A percentile compares a stretch with the other conserved stretches of the same genome.
These are phyloP conservation scores for Jatropha podagrica DNA, from an alignment of 441 rosid species.

Conservation along the genomic window DNA sequence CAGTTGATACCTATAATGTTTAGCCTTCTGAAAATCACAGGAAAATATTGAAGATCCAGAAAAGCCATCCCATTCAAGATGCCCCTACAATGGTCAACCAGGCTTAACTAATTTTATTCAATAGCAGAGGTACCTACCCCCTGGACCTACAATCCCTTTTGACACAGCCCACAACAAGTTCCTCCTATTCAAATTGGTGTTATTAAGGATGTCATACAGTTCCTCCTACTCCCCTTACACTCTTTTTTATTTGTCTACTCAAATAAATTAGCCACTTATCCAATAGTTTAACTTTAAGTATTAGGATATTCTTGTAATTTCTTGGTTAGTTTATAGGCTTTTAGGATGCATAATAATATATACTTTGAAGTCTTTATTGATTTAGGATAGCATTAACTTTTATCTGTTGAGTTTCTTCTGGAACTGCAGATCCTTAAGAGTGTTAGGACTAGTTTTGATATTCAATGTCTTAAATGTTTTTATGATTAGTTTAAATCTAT, in stretches of 20 bases:
- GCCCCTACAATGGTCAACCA: constrained; percentile 7
- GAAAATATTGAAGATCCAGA: not conserved
- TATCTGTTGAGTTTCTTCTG: not conserved
- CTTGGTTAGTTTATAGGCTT: not conserved
- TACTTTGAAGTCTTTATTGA: no score
- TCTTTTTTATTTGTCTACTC: no score
- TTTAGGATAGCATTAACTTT: not conserved
- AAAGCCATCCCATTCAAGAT: no score
- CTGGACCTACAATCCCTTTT: no score
- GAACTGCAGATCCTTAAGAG: not conserved
- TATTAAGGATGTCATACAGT: not conserved
- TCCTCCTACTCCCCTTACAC: no score
- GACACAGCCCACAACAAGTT: not conserved
- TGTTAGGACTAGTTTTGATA: not conserved
- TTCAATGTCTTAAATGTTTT: not conserved
- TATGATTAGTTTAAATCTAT: not conserved
- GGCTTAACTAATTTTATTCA: not conserved
- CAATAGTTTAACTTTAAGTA: not conserved
- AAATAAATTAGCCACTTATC: no score
- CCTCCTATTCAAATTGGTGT: not conserved
- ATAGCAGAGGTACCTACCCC: not conserved
- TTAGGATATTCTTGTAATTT: not conserved
- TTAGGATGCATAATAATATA: no score
- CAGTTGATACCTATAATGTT: not conserved
- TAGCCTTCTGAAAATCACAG: not conserved